Evolutionary conservation across 176 grass and related monocot genomes (phyloP).

Genomic region (Carex pumila): DNA sequence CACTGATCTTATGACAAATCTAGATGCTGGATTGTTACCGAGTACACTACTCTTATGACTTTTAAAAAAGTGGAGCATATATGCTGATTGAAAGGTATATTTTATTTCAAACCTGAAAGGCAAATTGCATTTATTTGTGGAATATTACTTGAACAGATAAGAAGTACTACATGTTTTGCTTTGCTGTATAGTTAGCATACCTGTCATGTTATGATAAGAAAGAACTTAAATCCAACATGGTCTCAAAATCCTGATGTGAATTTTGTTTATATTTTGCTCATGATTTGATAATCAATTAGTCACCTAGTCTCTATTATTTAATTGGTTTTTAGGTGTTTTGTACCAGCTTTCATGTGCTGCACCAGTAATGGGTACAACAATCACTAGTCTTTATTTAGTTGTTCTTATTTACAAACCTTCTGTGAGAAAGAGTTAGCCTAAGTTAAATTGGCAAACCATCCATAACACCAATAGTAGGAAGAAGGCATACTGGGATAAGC

Average conservation of each 20-base stretch:
- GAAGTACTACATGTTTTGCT: background rate
- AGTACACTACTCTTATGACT: background rate
- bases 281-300: background rate
- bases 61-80: background rate
- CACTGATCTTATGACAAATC: background rate
- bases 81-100: slow-evolving; percentile 3
- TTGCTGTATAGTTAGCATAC: background rate
- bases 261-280: background rate
- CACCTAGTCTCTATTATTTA: background rate
- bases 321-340: background rate
- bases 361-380: background rate
- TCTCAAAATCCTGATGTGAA: background rate
- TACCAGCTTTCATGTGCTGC: background rate
- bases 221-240: background rate
- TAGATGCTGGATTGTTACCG: background rate
- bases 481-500: background rate
- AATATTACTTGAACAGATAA: background rate
- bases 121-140: background rate
- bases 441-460: background rate
- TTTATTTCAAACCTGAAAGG: background rate
- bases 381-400: background rate
- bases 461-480: background rate
- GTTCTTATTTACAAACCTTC: background rate
- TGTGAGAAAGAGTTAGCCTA: background rate
- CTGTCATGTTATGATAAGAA: too few relatives aligned